These are phyloP conservation scores for Tetrapisispora nanseiensis DNA, from an alignment of 805 yeast species.

Conservation along the genomic window DNA sequence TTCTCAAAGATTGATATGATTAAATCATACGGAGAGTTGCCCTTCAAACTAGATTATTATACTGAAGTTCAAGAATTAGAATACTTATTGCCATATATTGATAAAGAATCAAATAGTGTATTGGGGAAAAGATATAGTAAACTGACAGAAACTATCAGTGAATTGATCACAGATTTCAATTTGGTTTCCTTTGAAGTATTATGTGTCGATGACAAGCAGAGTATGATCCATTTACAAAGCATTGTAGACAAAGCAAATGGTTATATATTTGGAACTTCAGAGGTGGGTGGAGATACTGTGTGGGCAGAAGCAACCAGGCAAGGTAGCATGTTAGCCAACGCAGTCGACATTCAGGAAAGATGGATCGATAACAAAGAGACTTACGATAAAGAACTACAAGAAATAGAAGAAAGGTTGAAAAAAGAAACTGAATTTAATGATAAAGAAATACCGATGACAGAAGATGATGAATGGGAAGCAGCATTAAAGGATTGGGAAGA, in stretches of 20 bases:
- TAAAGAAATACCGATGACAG: constrained; percentile 43
- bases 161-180: constrained; percentile 77
- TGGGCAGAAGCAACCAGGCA: constrained; percentile 96
- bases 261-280: constrained; percentile 84
- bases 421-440: constrained; percentile 34
- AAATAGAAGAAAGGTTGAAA: constrained; percentile 35
- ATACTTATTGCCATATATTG: constrained; percentile 56
- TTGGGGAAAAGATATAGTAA: constrained; percentile 52
- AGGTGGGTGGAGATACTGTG: constrained; percentile 90
- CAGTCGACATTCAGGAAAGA: constrained; percentile 76
- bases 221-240: constrained; percentile 76
- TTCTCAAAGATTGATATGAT: constrained; percentile 83
- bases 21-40: constrained; percentile 65
- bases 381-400: constrained; percentile 58
- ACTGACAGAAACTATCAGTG: constrained; percentile 69
- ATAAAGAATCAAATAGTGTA: constrained; percentile 66
- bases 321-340: constrained; percentile 43
- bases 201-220: constrained; percentile 81
- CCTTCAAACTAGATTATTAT: constrained; percentile 75
- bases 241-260: constrained; percentile 88
- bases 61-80: constrained; percentile 84
- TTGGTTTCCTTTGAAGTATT: constrained; percentile 82
- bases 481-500: constrained; percentile 53
- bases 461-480: constrained; percentile 64
- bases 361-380: constrained; percentile 82